Evolutionary conservation across 177 flowering plant genomes (phyloP).

Genomic region (Vitis hybrid): DNA sequence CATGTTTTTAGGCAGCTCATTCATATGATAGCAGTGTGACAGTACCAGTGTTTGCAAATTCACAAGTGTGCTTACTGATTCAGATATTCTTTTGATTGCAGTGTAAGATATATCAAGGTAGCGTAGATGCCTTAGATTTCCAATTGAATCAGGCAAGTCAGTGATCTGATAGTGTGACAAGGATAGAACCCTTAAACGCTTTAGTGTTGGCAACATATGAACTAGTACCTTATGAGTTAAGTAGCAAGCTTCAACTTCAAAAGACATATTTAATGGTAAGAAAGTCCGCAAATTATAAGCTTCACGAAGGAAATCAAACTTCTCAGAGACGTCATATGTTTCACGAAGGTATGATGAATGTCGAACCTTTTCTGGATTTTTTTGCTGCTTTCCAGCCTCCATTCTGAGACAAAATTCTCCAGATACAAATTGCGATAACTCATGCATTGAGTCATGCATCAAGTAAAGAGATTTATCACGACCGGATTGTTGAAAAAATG

Average conservation of each 20-base stretch:
- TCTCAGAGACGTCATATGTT: not conserved
- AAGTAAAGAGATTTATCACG: not conserved
- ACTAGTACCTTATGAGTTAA: not conserved
- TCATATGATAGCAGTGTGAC: conserved; percentile 16
- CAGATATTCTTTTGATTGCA: conserved; percentile 21
- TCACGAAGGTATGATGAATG: conserved; percentile 19
- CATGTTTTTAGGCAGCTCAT: conserved; percentile 19
- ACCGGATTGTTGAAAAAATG: conserved; percentile 24
- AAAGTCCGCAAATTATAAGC: conserved; percentile 26
- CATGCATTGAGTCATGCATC: conserved; percentile 47
- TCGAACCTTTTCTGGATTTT: conserved; percentile 10
- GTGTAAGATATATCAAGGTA: conserved; percentile 33
- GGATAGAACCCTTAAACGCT: conserved; percentile 20
- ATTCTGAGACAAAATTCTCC: conserved; percentile 17
- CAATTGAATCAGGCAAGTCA: conserved; percentile 24
- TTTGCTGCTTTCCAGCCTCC: conserved; percentile 2
- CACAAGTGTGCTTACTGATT: conserved; percentile 16
- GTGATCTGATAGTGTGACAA: not conserved
- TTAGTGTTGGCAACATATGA: conserved; percentile 12
- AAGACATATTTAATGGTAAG: conserved; percentile 10
- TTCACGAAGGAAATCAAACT: conserved; percentile 10
- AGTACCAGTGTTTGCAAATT: conserved; percentile 33
- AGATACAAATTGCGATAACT: conserved; percentile 29
- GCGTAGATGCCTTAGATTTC: conserved; percentile 29
- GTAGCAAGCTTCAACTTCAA: not conserved